These are phyloP conservation scores for Rhizophlyctis rosea DNA, from an alignment of 192 early-diverging fungal genomes.

Conservation along the genomic window DNA sequence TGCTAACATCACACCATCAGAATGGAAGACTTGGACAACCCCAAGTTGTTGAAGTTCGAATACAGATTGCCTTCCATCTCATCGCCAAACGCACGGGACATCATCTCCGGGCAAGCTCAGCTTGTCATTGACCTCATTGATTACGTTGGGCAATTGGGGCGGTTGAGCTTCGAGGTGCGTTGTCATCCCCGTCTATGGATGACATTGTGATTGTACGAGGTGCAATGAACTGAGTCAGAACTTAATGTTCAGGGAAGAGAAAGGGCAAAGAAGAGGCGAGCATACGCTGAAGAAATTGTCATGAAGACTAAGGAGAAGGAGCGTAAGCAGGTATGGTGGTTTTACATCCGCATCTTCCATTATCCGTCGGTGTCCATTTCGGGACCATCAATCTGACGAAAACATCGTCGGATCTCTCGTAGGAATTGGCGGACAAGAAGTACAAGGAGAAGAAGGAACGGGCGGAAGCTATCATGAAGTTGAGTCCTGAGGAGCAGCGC, in stretches of 20 bases:
- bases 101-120: conserved; percentile 12
- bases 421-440: conserved; percentile 63
- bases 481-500: conserved; percentile 76
- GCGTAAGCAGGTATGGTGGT: conserved; percentile 49
- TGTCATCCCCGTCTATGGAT: conserved; percentile 25
- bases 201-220: conserved; percentile 32
- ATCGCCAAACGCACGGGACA: not conserved
- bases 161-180: conserved; percentile 42
- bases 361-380: too few species aligned
- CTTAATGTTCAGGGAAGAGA: conserved; percentile 34
- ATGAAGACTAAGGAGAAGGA: conserved; percentile 62
- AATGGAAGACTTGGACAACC: conserved; percentile 45
- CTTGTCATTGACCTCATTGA: conserved; percentile 42
- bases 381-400: too few species aligned
- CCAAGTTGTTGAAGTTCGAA: conserved; percentile 30
- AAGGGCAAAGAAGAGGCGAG: conserved; percentile 65
- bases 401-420: not conserved
- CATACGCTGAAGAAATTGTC: conserved; percentile 59
- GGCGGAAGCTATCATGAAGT: conserved; percentile 61
- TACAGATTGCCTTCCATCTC: conserved; percentile 42
- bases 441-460: conserved; percentile 63
- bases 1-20: conserved; percentile 32
- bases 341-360: not conserved
- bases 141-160: conserved; percentile 39
- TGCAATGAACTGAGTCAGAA: conserved; percentile 23